Evolutionary conservation across 2,329 filamentous ascomycete species (phyloP).

Genomic region (Penicillium thymicola): DNA sequence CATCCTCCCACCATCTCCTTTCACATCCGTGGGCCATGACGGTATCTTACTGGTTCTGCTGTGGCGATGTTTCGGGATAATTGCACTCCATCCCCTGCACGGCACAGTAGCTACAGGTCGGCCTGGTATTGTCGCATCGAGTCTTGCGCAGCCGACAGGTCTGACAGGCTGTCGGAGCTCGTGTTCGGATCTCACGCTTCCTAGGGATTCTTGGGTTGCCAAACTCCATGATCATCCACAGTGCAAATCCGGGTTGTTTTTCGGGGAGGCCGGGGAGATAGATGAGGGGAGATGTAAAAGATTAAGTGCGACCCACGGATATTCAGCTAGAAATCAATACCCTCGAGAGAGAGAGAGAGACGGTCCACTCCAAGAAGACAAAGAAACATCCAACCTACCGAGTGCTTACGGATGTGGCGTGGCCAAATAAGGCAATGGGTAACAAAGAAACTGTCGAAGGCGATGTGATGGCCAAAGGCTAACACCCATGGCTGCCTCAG

Average conservation of each 20-base stretch:
- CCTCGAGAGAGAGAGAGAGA: not conserved
- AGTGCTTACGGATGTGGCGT: slow-evolving; percentile 13
- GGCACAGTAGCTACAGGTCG: slow-evolving; percentile 24
- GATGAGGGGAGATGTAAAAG: not conserved
- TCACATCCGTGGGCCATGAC: not conserved
- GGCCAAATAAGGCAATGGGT: slow-evolving; percentile 9
- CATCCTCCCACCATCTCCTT: not conserved
- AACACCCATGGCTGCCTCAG: slow-evolving; percentile 10
- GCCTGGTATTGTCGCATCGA: slow-evolving; percentile 25
- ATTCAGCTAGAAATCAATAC: slow-evolving; percentile 7
- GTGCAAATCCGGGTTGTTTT: not conserved
- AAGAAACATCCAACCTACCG: slow-evolving; percentile 13
- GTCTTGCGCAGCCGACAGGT: slow-evolving; percentile 26
- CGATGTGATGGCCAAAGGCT: slow-evolving; percentile 3
- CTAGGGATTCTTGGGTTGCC: slow-evolving; percentile 11
- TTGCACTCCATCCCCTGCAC: slow-evolving; percentile 21
- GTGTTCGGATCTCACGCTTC: slow-evolving; percentile 25
- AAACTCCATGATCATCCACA: slow-evolving; percentile 14
- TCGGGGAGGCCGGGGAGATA: slow-evolving; percentile 19
- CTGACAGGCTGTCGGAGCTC: slow-evolving; percentile 26
- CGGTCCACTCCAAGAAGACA: slow-evolving; percentile 4
- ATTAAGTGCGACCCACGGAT: slow-evolving; percentile 13
- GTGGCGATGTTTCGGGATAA: slow-evolving; percentile 23
- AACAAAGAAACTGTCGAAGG: slow-evolving; percentile 18
- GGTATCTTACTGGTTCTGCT: slow-evolving; percentile 18